Evolutionary conservation across 2,329 filamentous ascomycete genomes (phyloP), one percentile per base, ranked within the genome.

Genomic region (Tolypocladium tropicale): DNA sequence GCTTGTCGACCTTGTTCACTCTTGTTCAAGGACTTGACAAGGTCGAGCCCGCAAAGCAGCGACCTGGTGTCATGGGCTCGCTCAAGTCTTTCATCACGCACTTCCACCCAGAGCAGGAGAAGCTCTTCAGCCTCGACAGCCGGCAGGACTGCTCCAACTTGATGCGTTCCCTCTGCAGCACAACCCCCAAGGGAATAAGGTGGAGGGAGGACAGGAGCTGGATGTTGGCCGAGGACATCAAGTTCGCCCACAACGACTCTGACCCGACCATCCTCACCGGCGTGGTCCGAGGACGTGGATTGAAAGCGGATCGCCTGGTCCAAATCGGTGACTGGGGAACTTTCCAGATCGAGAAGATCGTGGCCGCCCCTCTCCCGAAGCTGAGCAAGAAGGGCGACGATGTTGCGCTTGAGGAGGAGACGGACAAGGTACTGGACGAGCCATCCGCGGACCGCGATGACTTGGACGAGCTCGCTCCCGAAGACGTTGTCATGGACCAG

Each of bases 171-270:
- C 76, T 99, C 18, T 99, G 94, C 77, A 96, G 86, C 61, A 90
- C 88, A 37, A 91, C 88, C 48, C 93, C 94, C 12, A 97, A 95
- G 74, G 94, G 94, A 1, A 83, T 99, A n/a, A 78, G 86, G 60
- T 99, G 94, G 94, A 84, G 94, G 64, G 94, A 99, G 54, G 90
- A 96, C 61, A 82, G 94, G 63, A 95, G 91, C 64, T 99, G 94
- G 89, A 90, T 99, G 86, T 75, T 96, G 56, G 83, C 93, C 5
- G 94, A 99, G 61, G 82, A 92, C 32, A 77, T 96, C 54, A 74
- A 82, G 62, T 95, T 91, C 79, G 79, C 83, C 12, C 78, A 82
- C 32, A 77, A 74, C 5, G 78, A 78, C 12, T 76, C 78, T 1
- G 78, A 81, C n/a, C 76, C 84, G 46, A 88, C 90, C 10, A 75